Evolutionary conservation across 768 basidiomycete species (phyloP), one percentile per base, ranked within the genome.

Genomic region (Wakefieldia striispora): DNA sequence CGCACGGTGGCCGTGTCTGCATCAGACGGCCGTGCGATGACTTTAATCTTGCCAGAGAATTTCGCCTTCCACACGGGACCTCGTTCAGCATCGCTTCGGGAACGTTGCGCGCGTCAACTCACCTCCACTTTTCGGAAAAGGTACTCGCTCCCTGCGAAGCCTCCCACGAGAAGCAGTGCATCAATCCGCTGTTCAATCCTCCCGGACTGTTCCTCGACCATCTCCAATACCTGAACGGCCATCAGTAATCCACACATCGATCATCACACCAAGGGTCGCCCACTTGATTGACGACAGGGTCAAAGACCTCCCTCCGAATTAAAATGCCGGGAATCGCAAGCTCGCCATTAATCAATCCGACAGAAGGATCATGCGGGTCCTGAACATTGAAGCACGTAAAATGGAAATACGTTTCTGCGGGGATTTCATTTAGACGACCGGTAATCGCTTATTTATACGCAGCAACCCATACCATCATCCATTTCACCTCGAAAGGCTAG

Each of bases 301-400:
- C 91, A 58, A 94, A 95, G 9, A 94, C 91, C 64, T 91, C 86
- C 55, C 80, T 73, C 26, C 91, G 83, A 45, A 95, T 74, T 19
- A 91, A 69, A 55, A 79, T 83, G 16, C 91, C 91, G 3, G 89
- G 88, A 55, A 94, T 88, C 12, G 82, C 82, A 3, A 95, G 76
- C 65, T 95, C 86, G 2, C 91, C 91, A 58, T 93, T 86, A 51
- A 87, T 72, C 45, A 93, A 71, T 1, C 91, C 91, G 20, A 92
- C 88, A 21, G 78, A 74, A 1, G 86, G 78, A 65, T 94, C 91
- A 59, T 91, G 79, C 8, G 85, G 82, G 62, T 91, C 89, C 56
- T 89, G 84, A 14, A 85, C 82, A 55, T 93, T 93, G 75, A 94
- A 94, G 67, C 89, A 92, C 27, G 84, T 92, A 67, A 93, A 94